A percentile compares a stretch with the other conserved stretches of the same genome.
Evolutionary conservation across 768 basidiomycete species (phyloP).

Genomic region (Naganishia vaughanmartiniae): DNA sequence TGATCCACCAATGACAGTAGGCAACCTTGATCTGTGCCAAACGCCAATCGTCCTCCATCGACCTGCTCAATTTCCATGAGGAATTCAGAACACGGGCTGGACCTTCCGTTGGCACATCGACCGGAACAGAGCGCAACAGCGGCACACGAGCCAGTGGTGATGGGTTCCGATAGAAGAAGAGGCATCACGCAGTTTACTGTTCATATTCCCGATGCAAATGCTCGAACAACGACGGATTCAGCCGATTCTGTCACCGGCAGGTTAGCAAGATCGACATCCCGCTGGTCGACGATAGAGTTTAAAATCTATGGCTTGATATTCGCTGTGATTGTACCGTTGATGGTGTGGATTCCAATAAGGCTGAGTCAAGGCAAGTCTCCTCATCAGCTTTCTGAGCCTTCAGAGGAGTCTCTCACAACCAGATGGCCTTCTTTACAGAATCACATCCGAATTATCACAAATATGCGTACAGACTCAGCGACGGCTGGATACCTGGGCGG

Average conservation of each 20-base stretch:
- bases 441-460: constrained; percentile 67
- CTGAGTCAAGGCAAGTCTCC: constrained; percentile 70
- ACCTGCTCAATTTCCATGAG: background rate
- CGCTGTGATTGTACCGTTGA: constrained; percentile 63
- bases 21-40: background rate
- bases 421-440: background rate
- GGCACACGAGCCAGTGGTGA: background rate
- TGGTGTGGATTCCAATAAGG: constrained; percentile 71
- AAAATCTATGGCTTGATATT: constrained; percentile 67
- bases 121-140: background rate
- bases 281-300: constrained; percentile 83
- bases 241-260: background rate
- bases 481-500: constrained; percentile 80
- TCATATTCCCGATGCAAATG: constrained; percentile 25
- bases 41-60: background rate
- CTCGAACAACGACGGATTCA: background rate
- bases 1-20: background rate
- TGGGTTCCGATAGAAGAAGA: constrained; percentile 7
- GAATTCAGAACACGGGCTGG: background rate
- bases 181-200: constrained; percentile 26
- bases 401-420: background rate
- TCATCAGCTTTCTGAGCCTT: background rate
- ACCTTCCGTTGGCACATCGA: background rate
- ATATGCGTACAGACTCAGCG: constrained; percentile 62
- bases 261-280: constrained; percentile 47